Percentiles rank a stretch among this genome's conserved stretches.
Conservation (phyloP, 2,329 filamentous ascomycete species). For the Colletotrichum sp. region DNA sequence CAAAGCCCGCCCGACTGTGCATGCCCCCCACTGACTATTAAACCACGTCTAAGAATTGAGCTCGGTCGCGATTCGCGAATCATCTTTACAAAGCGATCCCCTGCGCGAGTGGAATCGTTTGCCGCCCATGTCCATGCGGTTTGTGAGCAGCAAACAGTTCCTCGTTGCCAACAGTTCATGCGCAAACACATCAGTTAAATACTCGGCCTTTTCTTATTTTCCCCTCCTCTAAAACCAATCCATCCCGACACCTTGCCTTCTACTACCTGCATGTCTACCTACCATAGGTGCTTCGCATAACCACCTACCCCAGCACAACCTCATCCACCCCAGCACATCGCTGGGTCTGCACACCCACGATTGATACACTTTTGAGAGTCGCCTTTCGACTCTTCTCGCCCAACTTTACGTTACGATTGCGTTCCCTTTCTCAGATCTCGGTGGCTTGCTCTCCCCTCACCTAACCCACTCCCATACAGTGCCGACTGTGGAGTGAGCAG, state of each 20-base stretch:
- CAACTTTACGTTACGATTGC: not conserved
- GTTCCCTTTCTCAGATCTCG: not conserved
- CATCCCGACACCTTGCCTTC: not conserved
- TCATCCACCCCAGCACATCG: not conserved
- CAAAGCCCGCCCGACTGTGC: not conserved
- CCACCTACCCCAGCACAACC: not conserved
- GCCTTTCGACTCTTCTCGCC: not conserved
- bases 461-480: not conserved
- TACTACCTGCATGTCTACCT: not conserved
- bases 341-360: not conserved
- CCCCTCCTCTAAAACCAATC: not conserved
- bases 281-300: not conserved
- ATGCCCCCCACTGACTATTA: not conserved
- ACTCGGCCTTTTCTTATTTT: not conserved
- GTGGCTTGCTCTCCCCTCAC: not conserved
- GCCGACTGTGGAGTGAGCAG: not conserved
- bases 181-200: not conserved
- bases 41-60: not conserved
- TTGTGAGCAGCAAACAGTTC: not conserved
- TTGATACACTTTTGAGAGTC: not conserved
- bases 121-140: not conserved
- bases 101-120: not conserved
- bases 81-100: not conserved
- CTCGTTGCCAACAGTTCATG: not conserved
- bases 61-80: not conserved